Evolutionary conservation across 2,329 filamentous ascomycete genomes (phyloP), one percentile per base, ranked within the genome.

Genomic region (Cytospora piceae): DNA sequence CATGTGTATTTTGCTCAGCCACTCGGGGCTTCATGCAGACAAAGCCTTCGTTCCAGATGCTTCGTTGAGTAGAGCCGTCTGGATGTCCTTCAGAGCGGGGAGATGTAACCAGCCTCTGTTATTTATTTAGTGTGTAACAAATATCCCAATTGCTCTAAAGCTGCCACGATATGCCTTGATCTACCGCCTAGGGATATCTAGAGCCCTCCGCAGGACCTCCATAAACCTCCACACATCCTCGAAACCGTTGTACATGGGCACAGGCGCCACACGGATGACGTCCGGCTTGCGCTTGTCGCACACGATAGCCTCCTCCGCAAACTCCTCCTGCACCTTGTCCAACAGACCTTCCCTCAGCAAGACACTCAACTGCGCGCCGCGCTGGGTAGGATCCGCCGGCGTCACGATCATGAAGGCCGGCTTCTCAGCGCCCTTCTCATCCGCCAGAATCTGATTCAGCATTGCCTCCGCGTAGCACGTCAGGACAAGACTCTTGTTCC

Each of bases 261-360:
- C 90, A 1, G 94, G 93, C 2, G 93, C 92, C 1, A 96, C 87
- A 1, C 93, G 82, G 59, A 97, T 89, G 20, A 97, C 93, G 74
- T 94, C 89, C 1, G 94, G 93, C 75, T 91, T 92, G 66, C 93
- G 82, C 82, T 95, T 91, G 74, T 97, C 93, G 46, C 91, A 87
- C 0, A 96, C 85, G 2, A 95, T 87, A 1, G 90, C 91, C 1
- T 85, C 83, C 15, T 85, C 82, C 70, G 91, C 86, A 32, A 97
- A 75, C 32, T 82, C 82, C 53, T 81, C 79, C 66, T 87, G 83
- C 2, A 96, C 86, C 8, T 74, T 74, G n/a, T 94, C 91, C 63
- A 96, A 77, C 60, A 95, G 73, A 0, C 90, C 92, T 0, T 86
- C 82, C 22, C 83, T 78, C 22, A 96, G 80, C 59, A 90, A 76